A percentile compares a stretch with the other conserved stretches of the same genome.
These are phyloP conservation scores for Leccinum fibrillosum DNA, from an alignment of 768 basidiomycete species.

Conservation along the genomic window DNA sequence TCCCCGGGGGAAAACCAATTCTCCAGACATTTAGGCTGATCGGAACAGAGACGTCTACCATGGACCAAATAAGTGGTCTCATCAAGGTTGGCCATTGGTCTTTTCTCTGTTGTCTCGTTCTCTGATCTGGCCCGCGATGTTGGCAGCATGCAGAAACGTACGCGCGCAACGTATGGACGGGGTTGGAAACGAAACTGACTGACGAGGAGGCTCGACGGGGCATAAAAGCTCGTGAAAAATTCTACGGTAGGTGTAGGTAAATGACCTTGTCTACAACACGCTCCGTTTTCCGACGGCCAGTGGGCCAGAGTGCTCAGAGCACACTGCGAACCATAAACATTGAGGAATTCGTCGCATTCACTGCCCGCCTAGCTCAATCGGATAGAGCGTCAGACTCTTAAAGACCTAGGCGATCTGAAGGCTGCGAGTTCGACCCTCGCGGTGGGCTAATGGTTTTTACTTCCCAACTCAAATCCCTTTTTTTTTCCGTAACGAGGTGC, in stretches of 20 bases:
- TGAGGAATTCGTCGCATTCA: neutral
- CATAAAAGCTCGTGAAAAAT: constrained; percentile 56
- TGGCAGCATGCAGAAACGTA: constrained; percentile 65
- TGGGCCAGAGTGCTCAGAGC: too few relatives aligned
- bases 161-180: constrained; percentile 52
- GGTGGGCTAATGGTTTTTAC: constrained; percentile 43
- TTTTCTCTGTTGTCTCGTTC: neutral
- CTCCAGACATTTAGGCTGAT: constrained; percentile 65
- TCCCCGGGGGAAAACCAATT: constrained; percentile 37
- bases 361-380: constrained; percentile 64
- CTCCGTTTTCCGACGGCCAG: neutral
- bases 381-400: constrained; percentile 70
- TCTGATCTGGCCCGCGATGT: constrained; percentile 43
- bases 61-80: constrained; percentile 46
- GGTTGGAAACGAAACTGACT: constrained; percentile 60
- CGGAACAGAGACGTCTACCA: constrained; percentile 58
- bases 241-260: constrained; percentile 28
- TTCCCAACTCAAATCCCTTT: neutral
- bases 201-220: constrained; percentile 61
- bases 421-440: constrained; percentile 65
- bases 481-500: neutral
- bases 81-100: constrained; percentile 44
- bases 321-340: neutral
- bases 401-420: constrained; percentile 46
- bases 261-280: neutral